A percentile compares a stretch with the other conserved stretches of the same genome.
Conservation (phyloP, 164 flowering plant genomes). For the Tetracentron sinense region DNA sequence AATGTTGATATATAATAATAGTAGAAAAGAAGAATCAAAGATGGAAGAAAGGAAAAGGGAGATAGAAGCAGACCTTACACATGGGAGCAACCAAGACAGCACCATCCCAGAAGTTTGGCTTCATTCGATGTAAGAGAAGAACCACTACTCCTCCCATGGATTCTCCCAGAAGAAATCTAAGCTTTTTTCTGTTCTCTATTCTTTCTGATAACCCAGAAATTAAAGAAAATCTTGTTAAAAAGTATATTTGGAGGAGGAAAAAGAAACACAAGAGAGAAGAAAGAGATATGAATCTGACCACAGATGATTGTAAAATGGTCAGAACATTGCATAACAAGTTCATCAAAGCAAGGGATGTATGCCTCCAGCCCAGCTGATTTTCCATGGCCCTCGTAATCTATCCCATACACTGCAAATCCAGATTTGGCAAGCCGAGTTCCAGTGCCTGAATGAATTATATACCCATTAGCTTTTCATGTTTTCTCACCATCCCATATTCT, state of each 20-base stretch:
- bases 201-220: constrained; percentile 33
- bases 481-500: too few relatives aligned
- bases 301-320: constrained; percentile 49
- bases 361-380: constrained; percentile 76
- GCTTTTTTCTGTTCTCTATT: constrained; percentile 51
- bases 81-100: constrained; percentile 87
- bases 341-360: constrained; percentile 47
- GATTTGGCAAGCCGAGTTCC: constrained; percentile 63
- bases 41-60: constrained; percentile 1
- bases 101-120: constrained; percentile 78
- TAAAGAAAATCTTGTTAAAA: not conserved
- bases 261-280: not conserved
- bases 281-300: constrained; percentile 29
- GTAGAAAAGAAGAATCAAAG: not conserved
- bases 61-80: constrained; percentile 63
- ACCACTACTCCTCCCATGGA: constrained; percentile 97
- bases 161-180: constrained; percentile 71
- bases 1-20: not conserved
- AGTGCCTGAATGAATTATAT: constrained; percentile 45
- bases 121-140: constrained; percentile 55
- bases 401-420: too few relatives aligned
- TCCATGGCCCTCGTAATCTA: constrained; percentile 89
- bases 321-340: constrained; percentile 57
- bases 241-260: not conserved
- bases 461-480: too few relatives aligned